These are phyloP conservation scores for Stachybotrys chlorohalonatus DNA, from an alignment of 2,329 filamentous ascomycete species.

Conservation along the genomic window DNA sequence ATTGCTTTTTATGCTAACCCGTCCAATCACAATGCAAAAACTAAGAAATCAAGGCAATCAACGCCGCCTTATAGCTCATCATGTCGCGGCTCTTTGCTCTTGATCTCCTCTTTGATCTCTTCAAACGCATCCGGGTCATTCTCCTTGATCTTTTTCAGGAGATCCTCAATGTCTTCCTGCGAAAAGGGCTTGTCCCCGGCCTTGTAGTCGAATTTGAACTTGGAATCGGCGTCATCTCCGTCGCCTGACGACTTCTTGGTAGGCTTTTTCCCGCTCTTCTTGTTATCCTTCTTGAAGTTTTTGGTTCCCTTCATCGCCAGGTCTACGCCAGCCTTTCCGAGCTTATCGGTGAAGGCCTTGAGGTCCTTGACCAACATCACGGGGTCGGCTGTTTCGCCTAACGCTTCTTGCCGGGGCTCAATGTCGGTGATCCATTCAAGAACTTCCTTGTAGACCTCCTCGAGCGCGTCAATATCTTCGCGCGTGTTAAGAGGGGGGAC, in stretches of 20 bases:
- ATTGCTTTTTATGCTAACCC: neutral
- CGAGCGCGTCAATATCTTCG: conserved; percentile 60
- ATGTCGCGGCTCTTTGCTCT: conserved; percentile 13
- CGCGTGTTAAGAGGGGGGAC: conserved; percentile 60
- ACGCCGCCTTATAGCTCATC: conserved; percentile 21
- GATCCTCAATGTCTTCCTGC: conserved; percentile 42
- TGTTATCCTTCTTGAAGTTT: conserved; percentile 39
- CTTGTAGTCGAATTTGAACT: conserved; percentile 30
- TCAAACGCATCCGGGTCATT: conserved; percentile 14
- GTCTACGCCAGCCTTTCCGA: conserved; percentile 62
- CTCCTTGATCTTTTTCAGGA: conserved; percentile 26
- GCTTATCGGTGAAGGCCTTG: conserved; percentile 55
- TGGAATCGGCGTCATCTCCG: conserved; percentile 24
- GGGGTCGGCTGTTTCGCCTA: conserved; percentile 63
- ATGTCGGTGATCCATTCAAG: conserved; percentile 68
- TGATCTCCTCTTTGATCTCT: conserved; percentile 16
- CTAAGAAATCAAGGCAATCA: neutral
- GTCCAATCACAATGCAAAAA: neutral
- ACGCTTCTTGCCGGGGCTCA: conserved; percentile 59
- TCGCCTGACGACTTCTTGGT: conserved; percentile 20
- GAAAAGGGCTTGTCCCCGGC: conserved; percentile 24
- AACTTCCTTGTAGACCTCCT: conserved; percentile 52
- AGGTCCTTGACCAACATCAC: conserved; percentile 67
- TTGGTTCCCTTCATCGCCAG: conserved; percentile 61
- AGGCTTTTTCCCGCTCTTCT: conserved; percentile 37